Percentiles rank a stretch among this genome's conserved stretches.
Conservation (phyloP, 331 rosid genomes). For the Phaseolus coccineus region DNA sequence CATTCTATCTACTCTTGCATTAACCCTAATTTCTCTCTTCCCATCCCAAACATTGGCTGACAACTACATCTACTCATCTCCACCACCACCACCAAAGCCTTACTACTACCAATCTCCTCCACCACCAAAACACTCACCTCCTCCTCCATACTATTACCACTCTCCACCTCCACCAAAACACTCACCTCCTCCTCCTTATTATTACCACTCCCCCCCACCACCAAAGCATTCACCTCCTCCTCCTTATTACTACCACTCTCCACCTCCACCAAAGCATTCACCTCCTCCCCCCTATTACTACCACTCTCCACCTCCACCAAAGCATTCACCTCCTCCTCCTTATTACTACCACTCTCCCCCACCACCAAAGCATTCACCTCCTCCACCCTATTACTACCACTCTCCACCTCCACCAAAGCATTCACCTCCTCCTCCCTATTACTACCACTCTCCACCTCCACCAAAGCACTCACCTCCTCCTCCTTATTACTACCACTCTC, state of each 20-base stretch:
- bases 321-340: constrained; percentile 13
- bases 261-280: constrained; percentile 44
- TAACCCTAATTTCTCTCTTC: constrained; percentile 46
- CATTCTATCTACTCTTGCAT: constrained; percentile 43
- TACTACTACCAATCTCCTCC: constrained; percentile 39
- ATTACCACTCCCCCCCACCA: constrained; percentile 18
- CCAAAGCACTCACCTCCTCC: constrained; percentile 24
- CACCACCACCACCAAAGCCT: constrained; percentile 38
- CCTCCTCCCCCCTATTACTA: constrained; percentile 68
- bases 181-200: constrained; percentile 32
- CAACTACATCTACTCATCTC: constrained; percentile 42
- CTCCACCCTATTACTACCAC: neutral
- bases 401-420: constrained; percentile 15
- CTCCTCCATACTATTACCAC: constrained; percentile 9
- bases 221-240: constrained; percentile 57
- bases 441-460: neutral
- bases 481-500: neutral
- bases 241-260: constrained; percentile 63
- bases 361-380: constrained; percentile 42
- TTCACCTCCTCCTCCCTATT: constrained; percentile 16
- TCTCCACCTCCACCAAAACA: constrained; percentile 27
- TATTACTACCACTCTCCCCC: constrained; percentile 36
- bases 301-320: constrained; percentile 68
- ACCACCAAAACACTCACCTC: constrained; percentile 36
- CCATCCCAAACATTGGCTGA: constrained; percentile 40